phyloP scores from a whole-genome alignment of 2,329 filamentous ascomycete genomes.

The Dactylellina sp. region DNA sequence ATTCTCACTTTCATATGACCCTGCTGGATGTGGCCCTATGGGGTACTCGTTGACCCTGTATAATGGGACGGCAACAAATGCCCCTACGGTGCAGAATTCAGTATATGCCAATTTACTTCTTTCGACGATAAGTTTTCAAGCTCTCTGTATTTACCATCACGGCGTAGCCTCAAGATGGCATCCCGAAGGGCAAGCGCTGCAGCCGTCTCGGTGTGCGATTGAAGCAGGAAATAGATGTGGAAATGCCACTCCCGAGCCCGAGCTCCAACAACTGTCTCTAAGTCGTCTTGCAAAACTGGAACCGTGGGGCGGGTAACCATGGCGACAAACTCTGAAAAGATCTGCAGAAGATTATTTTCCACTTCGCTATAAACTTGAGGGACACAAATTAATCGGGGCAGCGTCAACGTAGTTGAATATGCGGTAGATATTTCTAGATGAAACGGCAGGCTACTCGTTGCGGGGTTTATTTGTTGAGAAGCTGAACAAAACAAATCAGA shows the following conservation, averaged over 20 bases:
- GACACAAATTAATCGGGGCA: too few relatives aligned
- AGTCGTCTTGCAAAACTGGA: slow-evolving; percentile 12
- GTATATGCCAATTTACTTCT: slow-evolving; percentile 1
- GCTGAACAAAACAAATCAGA: too few relatives aligned
- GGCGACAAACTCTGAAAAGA: background rate
- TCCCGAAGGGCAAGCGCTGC: slow-evolving; percentile 62
- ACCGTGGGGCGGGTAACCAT: slow-evolving; percentile 23
- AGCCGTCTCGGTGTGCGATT: slow-evolving; percentile 62
- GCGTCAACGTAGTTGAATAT: too few relatives aligned
- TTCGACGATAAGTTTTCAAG: background rate
- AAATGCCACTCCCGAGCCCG: slow-evolving; percentile 61
- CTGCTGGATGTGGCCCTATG: slow-evolving; percentile 63
- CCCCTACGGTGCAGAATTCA: slow-evolving; percentile 58
- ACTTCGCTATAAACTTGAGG: too few relatives aligned
- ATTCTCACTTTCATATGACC: slow-evolving; percentile 63
- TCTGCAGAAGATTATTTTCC: background rate
- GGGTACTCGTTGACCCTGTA: slow-evolving; percentile 62
- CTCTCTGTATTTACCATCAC: slow-evolving; percentile 60
- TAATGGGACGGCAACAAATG: slow-evolving; percentile 63
- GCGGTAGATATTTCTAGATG: too few relatives aligned
- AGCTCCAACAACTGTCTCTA: slow-evolving; percentile 21
- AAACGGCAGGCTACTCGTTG: too few relatives aligned
- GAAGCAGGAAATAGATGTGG: slow-evolving; percentile 63
- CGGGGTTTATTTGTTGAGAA: too few relatives aligned
- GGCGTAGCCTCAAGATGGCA: slow-evolving; percentile 62